Evolutionary conservation across 768 basidiomycete genomes (phyloP), one percentile per base, ranked within the genome.

Genomic region (Termitomyces sp.): DNA sequence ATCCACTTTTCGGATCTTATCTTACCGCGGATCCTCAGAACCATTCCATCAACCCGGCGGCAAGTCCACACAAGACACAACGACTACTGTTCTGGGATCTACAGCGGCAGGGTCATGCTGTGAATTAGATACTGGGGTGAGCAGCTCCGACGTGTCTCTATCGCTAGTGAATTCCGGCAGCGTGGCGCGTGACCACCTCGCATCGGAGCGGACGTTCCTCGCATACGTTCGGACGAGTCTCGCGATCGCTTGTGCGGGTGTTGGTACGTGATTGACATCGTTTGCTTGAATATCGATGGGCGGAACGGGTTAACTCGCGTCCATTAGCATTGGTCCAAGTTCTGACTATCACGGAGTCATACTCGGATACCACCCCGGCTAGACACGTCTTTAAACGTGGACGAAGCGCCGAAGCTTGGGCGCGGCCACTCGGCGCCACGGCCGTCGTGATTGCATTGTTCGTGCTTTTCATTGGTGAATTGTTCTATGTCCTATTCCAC

Each of bases 171-270:
- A 80, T 58, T 66, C 71, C 26, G 77, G 77, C 11, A 74, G 70
- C 53, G 77, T 79, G 49, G 80, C 80, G 28, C 68, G 80, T 22
- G 79, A 81, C 62, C 79, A 82, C 56, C 70, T 82, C 4, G 76
- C 80, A 2, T 71, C 70, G 9, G 80, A 81, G 58, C 68, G 78
- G 28, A 81, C 78, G 5, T 80, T 77, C 57, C 67, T 81, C 3
- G 78, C 80, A 12, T 81, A 80, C 64, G 68, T 80, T 19, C 66
- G 79, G 38, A 80, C 80, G 24, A 79, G 78, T 53, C 62, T 79
- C 10, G 68, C 77, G 6, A 70, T 80, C 14, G 71, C 77, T 12
- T 71, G 71, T 3, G 71, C 70, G 0, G 80, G 79, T 10, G 75
- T 82, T 46, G 65, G 66, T 66, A 43, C 49, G 68, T 58, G 43